These are phyloP conservation scores for Cocos nucifera DNA, from an alignment of 176 grass and related monocot genomes.

Conservation along the genomic window DNA sequence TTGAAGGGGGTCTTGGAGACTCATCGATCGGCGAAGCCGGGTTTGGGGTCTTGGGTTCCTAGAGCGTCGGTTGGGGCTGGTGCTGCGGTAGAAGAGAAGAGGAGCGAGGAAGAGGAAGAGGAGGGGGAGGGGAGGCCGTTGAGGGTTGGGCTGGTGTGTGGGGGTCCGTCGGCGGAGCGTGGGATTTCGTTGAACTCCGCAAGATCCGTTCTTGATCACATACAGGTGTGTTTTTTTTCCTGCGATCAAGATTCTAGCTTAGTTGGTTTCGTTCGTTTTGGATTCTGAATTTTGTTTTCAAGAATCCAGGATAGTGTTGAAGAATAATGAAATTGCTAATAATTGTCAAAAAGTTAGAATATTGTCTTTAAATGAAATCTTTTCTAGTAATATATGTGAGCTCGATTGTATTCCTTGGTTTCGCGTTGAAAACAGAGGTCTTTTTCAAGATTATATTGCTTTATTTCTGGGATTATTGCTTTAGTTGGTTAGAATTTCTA, in stretches of 20 bases:
- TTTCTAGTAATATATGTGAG: too few species aligned
- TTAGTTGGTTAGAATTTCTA: too few species aligned
- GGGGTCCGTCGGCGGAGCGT: conserved; percentile 79
- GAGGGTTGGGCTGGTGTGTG: conserved; percentile 71
- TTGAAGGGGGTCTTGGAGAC: background rate
- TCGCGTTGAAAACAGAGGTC: too few species aligned
- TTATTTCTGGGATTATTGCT: background rate
- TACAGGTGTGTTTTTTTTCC: conserved; percentile 34
- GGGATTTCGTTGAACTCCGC: conserved; percentile 94
- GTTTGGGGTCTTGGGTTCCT: background rate
- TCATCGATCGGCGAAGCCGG: background rate
- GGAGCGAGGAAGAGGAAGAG: conserved; percentile 7
- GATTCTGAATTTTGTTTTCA: too few species aligned
- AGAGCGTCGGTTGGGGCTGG: background rate
- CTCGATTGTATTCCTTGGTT: too few species aligned
- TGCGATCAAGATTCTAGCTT: too few species aligned
- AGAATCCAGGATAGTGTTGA: too few species aligned
- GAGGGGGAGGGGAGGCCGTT: conserved; percentile 37
- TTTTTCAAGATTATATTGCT: background rate
- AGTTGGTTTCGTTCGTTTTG: too few species aligned
- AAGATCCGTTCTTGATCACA: conserved; percentile 86
- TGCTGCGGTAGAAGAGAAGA: background rate
- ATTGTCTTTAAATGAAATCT: too few species aligned
- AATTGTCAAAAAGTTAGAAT: too few species aligned
- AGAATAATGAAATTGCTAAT: too few species aligned